phyloP scores from a whole-genome alignment of 805 yeast genomes.

The Spathaspora boniae region DNA sequence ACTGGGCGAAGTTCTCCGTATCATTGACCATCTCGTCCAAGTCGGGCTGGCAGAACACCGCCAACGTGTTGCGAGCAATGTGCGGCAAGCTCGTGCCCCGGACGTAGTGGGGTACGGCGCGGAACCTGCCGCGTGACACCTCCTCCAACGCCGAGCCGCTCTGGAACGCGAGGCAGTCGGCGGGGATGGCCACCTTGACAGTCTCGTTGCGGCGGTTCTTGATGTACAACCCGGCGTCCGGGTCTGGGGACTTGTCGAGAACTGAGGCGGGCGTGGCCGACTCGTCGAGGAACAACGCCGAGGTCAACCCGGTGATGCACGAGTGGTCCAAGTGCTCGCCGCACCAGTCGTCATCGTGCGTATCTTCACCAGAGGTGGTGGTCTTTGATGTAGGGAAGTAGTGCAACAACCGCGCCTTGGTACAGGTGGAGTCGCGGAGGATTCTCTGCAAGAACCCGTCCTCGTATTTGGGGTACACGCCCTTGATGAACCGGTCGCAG shows the following conservation, averaged over 20 bases:
- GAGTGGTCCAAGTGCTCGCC: slow-evolving; percentile 62
- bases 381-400: slow-evolving; percentile 38
- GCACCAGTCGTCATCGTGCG: slow-evolving; percentile 47
- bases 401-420: slow-evolving; percentile 57
- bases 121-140: slow-evolving; percentile 45
- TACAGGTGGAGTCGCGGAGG: slow-evolving; percentile 47
- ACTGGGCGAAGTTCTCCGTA: slow-evolving; percentile 47
- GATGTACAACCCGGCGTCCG: slow-evolving; percentile 42
- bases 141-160: slow-evolving; percentile 57
- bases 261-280: slow-evolving; percentile 15
- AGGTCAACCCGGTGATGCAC: slow-evolving; percentile 56
- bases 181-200: slow-evolving; percentile 52
- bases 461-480: slow-evolving; percentile 24
- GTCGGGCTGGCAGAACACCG: slow-evolving; percentile 61
- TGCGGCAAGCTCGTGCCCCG: slow-evolving; percentile 35
- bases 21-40: slow-evolving; percentile 46
- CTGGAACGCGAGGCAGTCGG: slow-evolving; percentile 56
- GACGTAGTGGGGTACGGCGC: slow-evolving; percentile 59
- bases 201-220: slow-evolving; percentile 49
- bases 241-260: slow-evolving; percentile 13
- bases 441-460: slow-evolving; percentile 40
- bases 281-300: slow-evolving; percentile 50
- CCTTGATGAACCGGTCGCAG: slow-evolving; percentile 45
- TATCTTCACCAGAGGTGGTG: neutral
- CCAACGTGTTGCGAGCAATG: slow-evolving; percentile 52